Conservation (phyloP, 1,284 basidiomycete species). For the Leccinum proliferum region DNA sequence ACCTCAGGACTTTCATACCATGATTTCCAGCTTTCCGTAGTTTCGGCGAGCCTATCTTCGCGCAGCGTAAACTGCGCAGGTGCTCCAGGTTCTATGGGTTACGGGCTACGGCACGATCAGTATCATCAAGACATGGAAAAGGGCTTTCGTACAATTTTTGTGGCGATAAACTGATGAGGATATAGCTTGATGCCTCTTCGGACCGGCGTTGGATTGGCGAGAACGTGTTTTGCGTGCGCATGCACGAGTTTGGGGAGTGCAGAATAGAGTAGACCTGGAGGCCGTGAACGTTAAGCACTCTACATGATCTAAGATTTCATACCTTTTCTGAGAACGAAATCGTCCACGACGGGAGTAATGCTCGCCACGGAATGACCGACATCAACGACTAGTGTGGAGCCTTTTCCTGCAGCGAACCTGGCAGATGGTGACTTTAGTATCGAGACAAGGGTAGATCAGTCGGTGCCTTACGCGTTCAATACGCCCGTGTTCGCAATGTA, state of each 20-base stretch:
- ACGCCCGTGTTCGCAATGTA: constrained; percentile 97
- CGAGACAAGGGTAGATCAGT: constrained; percentile 2
- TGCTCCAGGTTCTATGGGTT: constrained; percentile 37
- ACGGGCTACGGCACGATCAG: constrained; percentile 46
- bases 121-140: not conserved
- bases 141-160: constrained; percentile 45
- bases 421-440: constrained; percentile 9
- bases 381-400: constrained; percentile 92
- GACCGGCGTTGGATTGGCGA: constrained; percentile 40
- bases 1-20: constrained; percentile 87
- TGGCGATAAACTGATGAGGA: constrained; percentile 86
- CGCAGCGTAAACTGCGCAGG: constrained; percentile 65
- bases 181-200: constrained; percentile 59
- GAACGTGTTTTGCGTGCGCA: constrained; percentile 63
- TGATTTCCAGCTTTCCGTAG: constrained; percentile 72
- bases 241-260: constrained; percentile 73
- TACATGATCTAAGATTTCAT: constrained; percentile 11
- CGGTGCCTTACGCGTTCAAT: constrained; percentile 73
- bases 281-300: not conserved
- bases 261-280: constrained; percentile 63
- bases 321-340: constrained; percentile 97
- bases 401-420: constrained; percentile 95
- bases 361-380: constrained; percentile 87
- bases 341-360: constrained; percentile 95
- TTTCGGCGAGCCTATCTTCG: constrained; percentile 68